phyloP scores from a whole-genome alignment of 495 filamentous ascomycete species.

The Aspergillus hancockii region DNA sequence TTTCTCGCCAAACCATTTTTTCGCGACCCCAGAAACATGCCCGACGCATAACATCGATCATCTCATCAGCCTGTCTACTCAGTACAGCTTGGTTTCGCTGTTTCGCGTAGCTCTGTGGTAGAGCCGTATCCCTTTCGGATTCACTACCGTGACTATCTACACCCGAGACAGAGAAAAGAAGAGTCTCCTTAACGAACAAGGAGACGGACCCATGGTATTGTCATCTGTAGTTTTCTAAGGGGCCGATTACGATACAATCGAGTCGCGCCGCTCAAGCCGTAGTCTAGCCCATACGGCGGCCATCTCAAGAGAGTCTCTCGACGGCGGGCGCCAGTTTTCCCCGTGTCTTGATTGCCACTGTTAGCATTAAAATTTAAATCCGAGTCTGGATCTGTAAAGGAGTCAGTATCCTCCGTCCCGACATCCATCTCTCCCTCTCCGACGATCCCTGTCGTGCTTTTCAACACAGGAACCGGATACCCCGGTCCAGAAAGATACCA shows the following conservation, averaged over 20 bases:
- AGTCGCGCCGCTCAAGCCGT: conserved; percentile 25
- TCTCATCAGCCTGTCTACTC: conserved; percentile 36
- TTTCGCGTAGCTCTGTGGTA: too few relatives aligned
- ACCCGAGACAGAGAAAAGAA: too few relatives aligned
- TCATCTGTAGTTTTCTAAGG: conserved; percentile 29
- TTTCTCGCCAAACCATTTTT: conserved; percentile 36
- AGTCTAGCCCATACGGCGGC: conserved; percentile 44
- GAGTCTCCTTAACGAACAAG: conserved; percentile 11
- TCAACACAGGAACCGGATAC: too few relatives aligned
- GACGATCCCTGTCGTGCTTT: too few relatives aligned
- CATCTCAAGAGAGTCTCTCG: conserved; percentile 41
- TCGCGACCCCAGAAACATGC: conserved; percentile 44
- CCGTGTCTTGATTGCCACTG: too few relatives aligned
- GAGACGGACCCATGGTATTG: conserved; percentile 37
- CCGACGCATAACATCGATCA: conserved; percentile 40
- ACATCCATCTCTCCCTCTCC: conserved; percentile 22
- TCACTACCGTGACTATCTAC: too few relatives aligned
- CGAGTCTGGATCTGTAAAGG: too few relatives aligned
- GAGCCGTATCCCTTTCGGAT: too few relatives aligned
- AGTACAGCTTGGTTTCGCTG: conserved; percentile 23
- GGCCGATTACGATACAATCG: conserved; percentile 21
- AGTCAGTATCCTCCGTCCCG: neutral
- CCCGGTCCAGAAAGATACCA: too few relatives aligned
- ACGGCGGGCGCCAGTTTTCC: conserved; percentile 24
- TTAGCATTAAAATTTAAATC: too few relatives aligned